Evolutionary conservation across 345 rosid species (phyloP), one percentile per base, ranked within the genome.

Genomic region (Turritis glabra): DNA sequence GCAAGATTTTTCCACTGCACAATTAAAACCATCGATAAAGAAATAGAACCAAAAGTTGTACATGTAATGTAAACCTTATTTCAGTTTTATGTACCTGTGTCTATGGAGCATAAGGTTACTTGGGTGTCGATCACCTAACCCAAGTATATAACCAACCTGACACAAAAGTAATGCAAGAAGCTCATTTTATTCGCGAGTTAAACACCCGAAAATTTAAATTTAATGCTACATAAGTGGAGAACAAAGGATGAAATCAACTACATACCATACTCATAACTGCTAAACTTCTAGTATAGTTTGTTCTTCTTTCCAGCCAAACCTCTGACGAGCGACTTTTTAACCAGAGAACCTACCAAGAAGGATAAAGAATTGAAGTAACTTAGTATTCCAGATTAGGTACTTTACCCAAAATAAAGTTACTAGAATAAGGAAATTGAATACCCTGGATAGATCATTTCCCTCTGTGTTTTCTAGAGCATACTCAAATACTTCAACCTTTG

Each of bases 211-310:
- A 7, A 0, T 56, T 50, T 38, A 21, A 10, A 10, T 29, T n/a
- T 18, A 51, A 65, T 47, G 43, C 55, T 37, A 64, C 46, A 30
- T 33, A 64, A 71, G 47, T 71, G 40, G 60, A 70, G 44, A 69
- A 63, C 52, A 14, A 54, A 69, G 60, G 66, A 56, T 64, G 53
- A 67, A 64, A 25, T 30, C 29, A 77, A 83, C 77, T 38, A 32
- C 90, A 62, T 90, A 94, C 99, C 99, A 95, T 95, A 83, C 99
- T 95, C 99, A 95, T 95, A 71, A 95, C 99, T 17, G 99, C 99
- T 81, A 92, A 88, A 77, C 99, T 95, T 84, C 99, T 82, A 25
- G 98, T 95, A 72, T 92, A 95, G 79, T 92, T 95, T 55, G 99
- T 95, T 84, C 99, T 86, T 82, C 99, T 92, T 83, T 95, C 99